Percentiles rank a stretch among this genome's conserved stretches.
Conservation (phyloP, 352 stramenopile genomes). For the Aphanomyces stellatus region DNA sequence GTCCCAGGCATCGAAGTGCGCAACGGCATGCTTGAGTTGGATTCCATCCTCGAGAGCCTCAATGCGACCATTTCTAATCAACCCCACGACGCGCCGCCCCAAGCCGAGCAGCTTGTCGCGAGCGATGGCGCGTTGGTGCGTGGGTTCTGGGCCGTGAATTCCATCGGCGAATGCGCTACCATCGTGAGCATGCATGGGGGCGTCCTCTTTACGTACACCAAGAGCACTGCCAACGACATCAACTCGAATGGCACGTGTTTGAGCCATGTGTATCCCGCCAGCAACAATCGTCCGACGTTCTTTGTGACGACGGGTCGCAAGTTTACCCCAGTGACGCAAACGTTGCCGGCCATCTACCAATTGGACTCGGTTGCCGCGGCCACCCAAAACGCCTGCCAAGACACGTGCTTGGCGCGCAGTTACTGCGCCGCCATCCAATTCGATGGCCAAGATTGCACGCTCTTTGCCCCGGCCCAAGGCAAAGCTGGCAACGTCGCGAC, state of each 20-base stretch:
- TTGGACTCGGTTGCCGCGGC: neutral
- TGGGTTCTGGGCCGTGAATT: neutral
- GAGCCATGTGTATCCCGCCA: neutral
- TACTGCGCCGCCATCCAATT: neutral
- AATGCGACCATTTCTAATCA: neutral
- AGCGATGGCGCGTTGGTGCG: neutral
- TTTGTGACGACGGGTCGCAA: neutral
- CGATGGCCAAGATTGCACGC: neutral
- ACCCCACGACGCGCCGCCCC: neutral
- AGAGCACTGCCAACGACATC: neutral
- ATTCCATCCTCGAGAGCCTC: neutral
- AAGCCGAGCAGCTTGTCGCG: neutral
- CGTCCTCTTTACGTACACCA: constrained; percentile 5
- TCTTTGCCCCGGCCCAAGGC: neutral
- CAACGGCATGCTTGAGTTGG: neutral
- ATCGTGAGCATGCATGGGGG: neutral
- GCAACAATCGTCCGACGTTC: neutral
- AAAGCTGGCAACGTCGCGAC: neutral
- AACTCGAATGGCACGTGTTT: neutral
- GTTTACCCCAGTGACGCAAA: neutral
- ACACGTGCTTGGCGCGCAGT: neutral
- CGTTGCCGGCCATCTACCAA: neutral
- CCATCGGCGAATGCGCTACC: neutral
- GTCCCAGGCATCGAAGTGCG: neutral
- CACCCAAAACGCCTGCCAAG: neutral